phyloP scores from a whole-genome alignment of 108 stramenopile species.

The Nitzschia sp. region DNA sequence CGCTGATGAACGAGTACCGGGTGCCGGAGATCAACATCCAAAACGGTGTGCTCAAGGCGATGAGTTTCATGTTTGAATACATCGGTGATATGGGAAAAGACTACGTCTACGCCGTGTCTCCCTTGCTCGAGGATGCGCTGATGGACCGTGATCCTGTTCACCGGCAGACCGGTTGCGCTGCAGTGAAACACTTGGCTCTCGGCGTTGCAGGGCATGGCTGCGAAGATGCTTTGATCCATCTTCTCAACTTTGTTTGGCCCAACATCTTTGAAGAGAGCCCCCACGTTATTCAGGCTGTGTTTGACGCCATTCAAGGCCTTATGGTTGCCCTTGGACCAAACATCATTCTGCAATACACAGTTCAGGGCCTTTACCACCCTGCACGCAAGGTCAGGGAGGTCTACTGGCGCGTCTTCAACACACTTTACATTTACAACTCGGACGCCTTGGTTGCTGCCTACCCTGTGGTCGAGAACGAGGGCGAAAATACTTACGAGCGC shows the following conservation, averaged over 20 bases:
- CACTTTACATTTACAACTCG: constrained; percentile 94
- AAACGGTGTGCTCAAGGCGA: constrained; percentile 98
- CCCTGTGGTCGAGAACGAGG: constrained; percentile 90
- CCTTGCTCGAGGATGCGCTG: constrained; percentile 98
- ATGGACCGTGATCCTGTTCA: constrained; percentile 99
- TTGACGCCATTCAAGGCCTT: constrained; percentile 97
- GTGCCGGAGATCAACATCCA: constrained; percentile 99
- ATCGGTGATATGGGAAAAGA: constrained; percentile 99
- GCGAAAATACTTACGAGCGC: constrained; percentile 82
- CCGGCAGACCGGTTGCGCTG: constrained; percentile 97
- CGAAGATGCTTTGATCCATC: constrained; percentile 96
- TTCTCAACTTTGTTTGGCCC: constrained; percentile 98
- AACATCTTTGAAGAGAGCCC: constrained; percentile 98
- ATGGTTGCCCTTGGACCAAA: constrained; percentile 94
- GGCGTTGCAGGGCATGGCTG: constrained; percentile 96
- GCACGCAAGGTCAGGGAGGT: constrained; percentile 97
- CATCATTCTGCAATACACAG: constrained; percentile 88
- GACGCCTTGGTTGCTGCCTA: constrained; percentile 95
- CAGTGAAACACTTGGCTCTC: constrained; percentile 96
- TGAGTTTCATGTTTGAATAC: constrained; percentile 99
- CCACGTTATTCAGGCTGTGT: constrained; percentile 97
- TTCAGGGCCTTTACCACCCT: constrained; percentile 98
- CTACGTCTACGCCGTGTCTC: constrained; percentile 97
- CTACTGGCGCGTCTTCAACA: constrained; percentile 99
- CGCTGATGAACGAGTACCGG: constrained; percentile 99